Base-by-base conservation (phyloP, 2,329 filamentous ascomycete genomes). In the Ceratocystis eucalypticola region DNA sequence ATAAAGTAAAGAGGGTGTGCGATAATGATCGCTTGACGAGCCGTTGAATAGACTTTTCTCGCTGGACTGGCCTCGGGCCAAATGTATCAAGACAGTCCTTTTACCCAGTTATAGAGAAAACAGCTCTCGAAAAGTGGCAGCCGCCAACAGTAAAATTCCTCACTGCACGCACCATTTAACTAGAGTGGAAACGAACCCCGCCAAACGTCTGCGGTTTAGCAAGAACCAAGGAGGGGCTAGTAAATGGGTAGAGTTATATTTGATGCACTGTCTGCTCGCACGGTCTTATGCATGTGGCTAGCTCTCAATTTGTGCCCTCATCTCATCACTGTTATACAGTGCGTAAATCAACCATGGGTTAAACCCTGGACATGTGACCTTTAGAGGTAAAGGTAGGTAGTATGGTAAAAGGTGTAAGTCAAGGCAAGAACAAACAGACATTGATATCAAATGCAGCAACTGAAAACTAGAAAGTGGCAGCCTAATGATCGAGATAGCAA, bases 41-140 rank as follows among this genome's bases (percentile, higher is more conserved):
- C 55, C 55, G 55, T 20, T 48, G 46, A 17, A 63, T 63, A 64
- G 62, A 64, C 62, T 64, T 64, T 64, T 64, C 45, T 37, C 46
- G 45, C 5, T 17, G 28, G 30, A 41, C n/a, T 15, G 62, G 62
- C 46, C 62, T 17, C 46, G 5, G 62, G 62, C 62, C 62, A 64
- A 64, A 64, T 50, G 20, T 64, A 64, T 64, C 22, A 17, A 64
- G 28, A 64, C 62, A 37, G 28, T 41, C 10, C 1, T 41, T 41
- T 41, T 41, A 15, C 10, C 37, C 55, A 33, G 55, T 28, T 15
- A 12, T 6, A 17, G 53, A 12, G 22, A 57, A 57, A 57, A 17
- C 25, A 57, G 25, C n/a, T 33, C 20, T 25, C 7, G 7, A 41
- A 17, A 8, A 62, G 22, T 37, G 57, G 33, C 28, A 37, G 33